Evolutionary conservation across 495 filamentous ascomycete genomes (phyloP), one percentile per base, ranked within the genome.

Genomic region (Lasiosphaeris hirsuta): DNA sequence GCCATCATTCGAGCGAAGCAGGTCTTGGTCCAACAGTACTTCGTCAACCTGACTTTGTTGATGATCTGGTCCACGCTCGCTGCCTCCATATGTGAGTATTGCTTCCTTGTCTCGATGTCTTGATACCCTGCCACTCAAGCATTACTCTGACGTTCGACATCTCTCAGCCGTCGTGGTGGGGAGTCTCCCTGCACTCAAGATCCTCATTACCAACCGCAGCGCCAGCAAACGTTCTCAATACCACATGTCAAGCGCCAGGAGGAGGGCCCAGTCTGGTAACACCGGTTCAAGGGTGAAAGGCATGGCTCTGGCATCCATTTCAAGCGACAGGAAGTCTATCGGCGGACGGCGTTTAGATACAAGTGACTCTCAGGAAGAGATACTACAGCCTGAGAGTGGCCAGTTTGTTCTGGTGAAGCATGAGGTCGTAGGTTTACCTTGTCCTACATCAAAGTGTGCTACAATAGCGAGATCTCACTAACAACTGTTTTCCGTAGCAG

Each of bases 141-240:
- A 10, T 30, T 10, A 14, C 15, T 17, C 58, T 50, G 53, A 45
- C 14, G 40, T 54, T 14, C 14, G 11, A 17, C 58, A 13, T 15
- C 13, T 17, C 40, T 10, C 46, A 81, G 78, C 78, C 38, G 68
- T 80, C 14, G 68, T 79, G 8, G 72, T 81, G 17, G 77, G 77
- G 13, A 78, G 76, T 46, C 72, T 79, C 0, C 75, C 77, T 3
- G 76, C 75, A 1, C 76, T 80, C 58, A 76, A 76, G 57, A 65
- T 70, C 44, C 77, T 87, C 42, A 77, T 79, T 41, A 76, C 81
- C 2, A 86, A 79, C 15, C 78, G 77, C 37, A 55, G 55, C 5
- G 76, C 81, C 34, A 84, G 78, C 63, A 84, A 82, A 30, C 63
- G 80, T 34, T 83, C 78, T 48, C 76, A 83, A 5, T 79, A 83